These are phyloP conservation scores for Tetragonia tetragonoides DNA, from an alignment of 148 eudicot species.

Conservation along the genomic window DNA sequence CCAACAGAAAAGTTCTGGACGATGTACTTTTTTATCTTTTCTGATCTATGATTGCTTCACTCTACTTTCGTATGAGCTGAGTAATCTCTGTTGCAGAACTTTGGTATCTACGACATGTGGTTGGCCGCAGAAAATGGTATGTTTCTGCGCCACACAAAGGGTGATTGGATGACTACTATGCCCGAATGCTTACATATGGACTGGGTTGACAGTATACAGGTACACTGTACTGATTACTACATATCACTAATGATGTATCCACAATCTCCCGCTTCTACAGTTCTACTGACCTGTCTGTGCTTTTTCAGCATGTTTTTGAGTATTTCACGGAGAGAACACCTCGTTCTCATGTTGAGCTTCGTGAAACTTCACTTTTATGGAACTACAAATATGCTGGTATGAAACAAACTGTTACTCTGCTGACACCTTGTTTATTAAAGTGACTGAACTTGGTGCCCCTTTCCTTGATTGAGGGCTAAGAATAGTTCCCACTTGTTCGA, in stretches of 20 bases:
- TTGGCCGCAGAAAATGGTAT: conserved; percentile 90
- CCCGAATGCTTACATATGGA: conserved; percentile 75
- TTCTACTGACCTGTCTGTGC: not conserved
- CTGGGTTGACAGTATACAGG: conserved; percentile 82
- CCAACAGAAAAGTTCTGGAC: conserved; percentile 57
- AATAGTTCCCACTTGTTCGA: no score
- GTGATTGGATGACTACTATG: conserved; percentile 75
- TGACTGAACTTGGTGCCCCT: not conserved
- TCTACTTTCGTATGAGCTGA: not conserved
- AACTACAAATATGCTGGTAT: conserved; percentile 75
- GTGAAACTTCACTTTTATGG: conserved; percentile 82
- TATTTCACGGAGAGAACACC: conserved; percentile 86
- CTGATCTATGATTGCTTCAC: not conserved
- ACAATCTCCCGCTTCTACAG: not conserved
- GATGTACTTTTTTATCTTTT: conserved; percentile 35
- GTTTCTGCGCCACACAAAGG: conserved; percentile 63
- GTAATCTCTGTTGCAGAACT: conserved; percentile 45
- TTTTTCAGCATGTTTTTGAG: conserved; percentile 79
- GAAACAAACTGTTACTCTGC: not conserved
- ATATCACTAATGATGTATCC: not conserved
- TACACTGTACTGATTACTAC: not conserved
- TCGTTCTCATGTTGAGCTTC: conserved; percentile 66
- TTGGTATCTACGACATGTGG: conserved; percentile 68
- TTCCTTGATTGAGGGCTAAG: no score
- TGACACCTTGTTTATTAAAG: not conserved